Evolutionary conservation across 257 asterid species (phyloP), one percentile per base, ranked within the genome.

Genomic region (Ilex aquifolium): DNA sequence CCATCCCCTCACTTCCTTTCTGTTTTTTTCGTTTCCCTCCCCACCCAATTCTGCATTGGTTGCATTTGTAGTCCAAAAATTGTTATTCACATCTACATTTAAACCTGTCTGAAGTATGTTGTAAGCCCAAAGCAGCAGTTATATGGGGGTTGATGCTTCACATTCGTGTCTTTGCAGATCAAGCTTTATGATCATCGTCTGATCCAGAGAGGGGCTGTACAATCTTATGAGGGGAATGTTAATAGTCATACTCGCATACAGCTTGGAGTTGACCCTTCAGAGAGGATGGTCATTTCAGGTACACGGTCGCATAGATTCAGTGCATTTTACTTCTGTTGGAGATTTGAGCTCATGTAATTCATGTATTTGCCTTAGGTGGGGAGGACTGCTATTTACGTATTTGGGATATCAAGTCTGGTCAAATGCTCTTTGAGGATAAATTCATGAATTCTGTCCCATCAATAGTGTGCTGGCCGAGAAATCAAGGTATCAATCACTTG

Each of bases 231-330:
- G 66, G 97, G 96, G 64, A 78, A 79, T 75, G 80, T 76, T 42
- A 93, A 93, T 67, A 73, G 96, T 64, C 97, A 93, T 64, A 80
- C 87, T 54, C 88, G 85, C 62, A 76, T 93, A 66, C 79, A 82
- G 65, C 85, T 93, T 72, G 99, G 87, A 68, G 83, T 92, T 40
- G 99, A 89, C 75, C 96, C 96, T 6, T 76, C 90, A 17, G 99
- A 92, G 74, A 85, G 72, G 72, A 67, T 87, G 54, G 69, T 92
- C 63, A 66, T 86, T 73, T 92, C 98, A 78, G 95, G 96, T 92
- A 62, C 59, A 50, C 46, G 1, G 0, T 21, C 27, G 27, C 27
- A 62, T 59, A 31, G 31, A 63, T 71, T 67, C 60, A 29, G 56
- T 68, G 66, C 56, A 55, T 13, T 10, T 27, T 13, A 4, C n/a